Percentiles rank a stretch among this genome's conserved stretches.
phyloP scores from a whole-genome alignment of 2,329 filamentous ascomycete genomes.

The Penicillium sp. region DNA sequence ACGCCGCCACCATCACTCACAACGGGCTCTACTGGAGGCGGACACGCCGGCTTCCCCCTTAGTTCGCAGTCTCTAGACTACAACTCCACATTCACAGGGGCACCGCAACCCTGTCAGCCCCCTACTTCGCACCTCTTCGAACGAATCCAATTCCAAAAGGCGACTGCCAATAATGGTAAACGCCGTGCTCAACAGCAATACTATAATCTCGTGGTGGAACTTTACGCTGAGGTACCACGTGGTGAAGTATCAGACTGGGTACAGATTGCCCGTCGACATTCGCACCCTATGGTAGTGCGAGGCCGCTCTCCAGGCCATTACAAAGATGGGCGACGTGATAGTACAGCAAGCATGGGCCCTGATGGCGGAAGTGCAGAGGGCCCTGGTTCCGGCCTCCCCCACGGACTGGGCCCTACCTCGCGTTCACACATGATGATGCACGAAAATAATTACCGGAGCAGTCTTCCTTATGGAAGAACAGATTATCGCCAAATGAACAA shows the following conservation, averaged over 20 bases:
- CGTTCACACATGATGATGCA: constrained; percentile 41
- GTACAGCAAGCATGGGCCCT: constrained; percentile 71
- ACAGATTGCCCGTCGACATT: constrained; percentile 73
- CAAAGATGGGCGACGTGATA: constrained; percentile 70
- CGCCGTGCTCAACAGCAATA: constrained; percentile 88
- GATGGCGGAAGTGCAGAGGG: constrained; percentile 59
- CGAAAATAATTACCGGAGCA: constrained; percentile 36
- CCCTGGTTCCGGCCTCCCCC: constrained; percentile 33
- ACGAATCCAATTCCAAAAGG: constrained; percentile 91
- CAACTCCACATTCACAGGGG: constrained; percentile 32
- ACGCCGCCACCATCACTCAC: constrained; percentile 59
- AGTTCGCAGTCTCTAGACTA: constrained; percentile 39
- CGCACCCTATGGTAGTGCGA: constrained; percentile 83
- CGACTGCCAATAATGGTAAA: constrained; percentile 92
- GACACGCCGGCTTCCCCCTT: constrained; percentile 30
- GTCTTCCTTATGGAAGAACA: constrained; percentile 36
- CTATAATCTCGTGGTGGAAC: constrained; percentile 86
- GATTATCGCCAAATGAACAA: constrained; percentile 42
- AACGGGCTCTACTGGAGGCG: constrained; percentile 28
- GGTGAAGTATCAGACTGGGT: constrained; percentile 62
- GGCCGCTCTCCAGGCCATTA: constrained; percentile 83
- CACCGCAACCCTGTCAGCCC: constrained; percentile 38
- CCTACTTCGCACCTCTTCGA: constrained; percentile 71
- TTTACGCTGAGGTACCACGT: constrained; percentile 70
- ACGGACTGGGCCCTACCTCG: constrained; percentile 34